Evolutionary conservation across 139 green algal species (phyloP).

Genomic region (Nannochloris sp.): DNA sequence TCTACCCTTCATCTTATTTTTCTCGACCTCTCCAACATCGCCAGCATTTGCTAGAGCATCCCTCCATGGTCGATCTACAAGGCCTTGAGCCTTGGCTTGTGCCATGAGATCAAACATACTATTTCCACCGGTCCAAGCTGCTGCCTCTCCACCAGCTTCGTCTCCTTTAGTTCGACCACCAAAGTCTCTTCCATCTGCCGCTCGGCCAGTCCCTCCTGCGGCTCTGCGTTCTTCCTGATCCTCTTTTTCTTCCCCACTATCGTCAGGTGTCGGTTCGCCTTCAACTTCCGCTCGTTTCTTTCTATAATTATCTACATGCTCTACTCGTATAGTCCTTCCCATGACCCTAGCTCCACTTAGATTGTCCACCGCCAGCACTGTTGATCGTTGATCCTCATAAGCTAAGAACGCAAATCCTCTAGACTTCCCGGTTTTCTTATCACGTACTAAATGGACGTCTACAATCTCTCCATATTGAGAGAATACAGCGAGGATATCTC

Average conservation of each 20-base stretch:
- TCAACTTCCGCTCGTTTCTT: slow-evolving; percentile 71
- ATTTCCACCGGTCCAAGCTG: background rate
- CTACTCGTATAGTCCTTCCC: slow-evolving; percentile 75
- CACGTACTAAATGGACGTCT: slow-evolving; percentile 81
- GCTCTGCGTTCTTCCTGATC: background rate
- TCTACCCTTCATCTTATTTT: background rate
- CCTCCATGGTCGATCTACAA: background rate
- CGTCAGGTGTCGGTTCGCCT: slow-evolving; percentile 24
- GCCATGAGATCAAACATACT: background rate
- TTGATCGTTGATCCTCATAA: slow-evolving; percentile 97
- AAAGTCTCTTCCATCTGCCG: background rate
- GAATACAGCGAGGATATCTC: slow-evolving; percentile 95
- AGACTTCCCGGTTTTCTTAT: slow-evolving; percentile 55
- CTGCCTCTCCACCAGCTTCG: background rate
- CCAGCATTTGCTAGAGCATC: background rate
- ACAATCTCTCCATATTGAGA: slow-evolving; percentile 95
- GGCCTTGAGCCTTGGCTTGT: background rate
- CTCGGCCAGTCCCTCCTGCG: background rate
- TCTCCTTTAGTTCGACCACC: background rate
- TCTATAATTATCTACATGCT: slow-evolving; percentile 97
- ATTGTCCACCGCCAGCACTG: slow-evolving; percentile 95
- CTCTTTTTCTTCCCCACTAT: slow-evolving; percentile 12
- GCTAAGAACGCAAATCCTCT: slow-evolving; percentile 93
- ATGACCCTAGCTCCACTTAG: slow-evolving; percentile 80
- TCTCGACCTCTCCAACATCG: background rate